phyloP scores from a whole-genome alignment of 768 basidiomycete species.

The Glaciozyma antarctica region DNA sequence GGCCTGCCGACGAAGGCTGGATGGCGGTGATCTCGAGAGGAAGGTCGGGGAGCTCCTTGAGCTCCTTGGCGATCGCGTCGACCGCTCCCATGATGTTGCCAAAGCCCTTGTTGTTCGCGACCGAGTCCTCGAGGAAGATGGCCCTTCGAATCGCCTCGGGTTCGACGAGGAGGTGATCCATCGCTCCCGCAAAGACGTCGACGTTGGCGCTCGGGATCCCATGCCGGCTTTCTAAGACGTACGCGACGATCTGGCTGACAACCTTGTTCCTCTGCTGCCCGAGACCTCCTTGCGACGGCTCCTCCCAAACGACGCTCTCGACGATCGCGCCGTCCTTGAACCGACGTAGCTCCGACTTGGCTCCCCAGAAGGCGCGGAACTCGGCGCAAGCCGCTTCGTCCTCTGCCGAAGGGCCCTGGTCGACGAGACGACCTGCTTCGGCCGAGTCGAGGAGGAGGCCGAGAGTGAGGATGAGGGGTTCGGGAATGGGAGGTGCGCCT shows the following conservation, averaged over 20 bases:
- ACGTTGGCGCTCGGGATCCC: constrained; percentile 45
- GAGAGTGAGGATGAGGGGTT: constrained; percentile 48
- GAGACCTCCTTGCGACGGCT: constrained; percentile 10
- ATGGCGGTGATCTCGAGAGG: constrained; percentile 70
- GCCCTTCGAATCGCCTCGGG: constrained; percentile 39
- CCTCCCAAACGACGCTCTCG: constrained; percentile 94
- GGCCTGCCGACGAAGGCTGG: constrained; percentile 58
- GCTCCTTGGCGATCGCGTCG: constrained; percentile 60
- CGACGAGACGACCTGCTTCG: constrained; percentile 73
- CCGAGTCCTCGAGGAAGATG: constrained; percentile 38
- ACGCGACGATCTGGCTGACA: constrained; percentile 60
- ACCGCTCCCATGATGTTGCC: constrained; percentile 60
- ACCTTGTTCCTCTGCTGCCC: constrained; percentile 68
- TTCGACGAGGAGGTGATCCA: constrained; percentile 36
- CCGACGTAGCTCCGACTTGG: constrained; percentile 78
- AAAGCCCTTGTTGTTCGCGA: constrained; percentile 39
- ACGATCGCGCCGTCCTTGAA: constrained; percentile 91
- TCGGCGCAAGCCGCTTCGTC: constrained; percentile 49
- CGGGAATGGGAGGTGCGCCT: constrained; percentile 39
- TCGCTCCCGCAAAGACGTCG: constrained; percentile 43
- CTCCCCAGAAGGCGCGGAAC: constrained; percentile 83
- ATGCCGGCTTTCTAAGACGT: constrained; percentile 69
- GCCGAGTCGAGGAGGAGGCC: constrained; percentile 66
- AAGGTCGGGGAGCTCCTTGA: constrained; percentile 63
- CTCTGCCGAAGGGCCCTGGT: constrained; percentile 71